These are phyloP conservation scores for Capsella rubella DNA, from an alignment of 441 rosid genomes.

Conservation along the genomic window DNA sequence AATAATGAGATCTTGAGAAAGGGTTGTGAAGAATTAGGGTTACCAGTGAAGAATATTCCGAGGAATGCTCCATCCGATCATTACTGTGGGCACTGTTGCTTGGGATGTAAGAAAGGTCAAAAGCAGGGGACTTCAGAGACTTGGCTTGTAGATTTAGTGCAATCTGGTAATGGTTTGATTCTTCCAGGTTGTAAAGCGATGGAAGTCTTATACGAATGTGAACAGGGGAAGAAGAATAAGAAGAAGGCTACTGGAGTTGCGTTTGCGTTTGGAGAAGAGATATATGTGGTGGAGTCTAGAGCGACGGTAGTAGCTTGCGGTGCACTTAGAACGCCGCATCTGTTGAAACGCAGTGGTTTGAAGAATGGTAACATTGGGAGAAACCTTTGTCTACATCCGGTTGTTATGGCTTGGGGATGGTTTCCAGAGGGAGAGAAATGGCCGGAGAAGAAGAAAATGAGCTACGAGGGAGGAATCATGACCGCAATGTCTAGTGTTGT, in stretches of 20 bases:
- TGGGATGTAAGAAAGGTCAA: slow-evolving; percentile 85
- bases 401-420: slow-evolving; percentile 89
- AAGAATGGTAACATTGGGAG: slow-evolving; percentile 70
- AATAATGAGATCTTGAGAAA: slow-evolving; percentile 70
- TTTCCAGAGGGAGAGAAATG: slow-evolving; percentile 52
- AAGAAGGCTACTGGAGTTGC: slow-evolving; percentile 61
- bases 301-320: slow-evolving; percentile 79
- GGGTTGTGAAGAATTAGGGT: slow-evolving; percentile 78
- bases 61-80: slow-evolving; percentile 72
- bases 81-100: slow-evolving; percentile 81
- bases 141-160: slow-evolving; percentile 79
- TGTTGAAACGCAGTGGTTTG: slow-evolving; percentile 69
- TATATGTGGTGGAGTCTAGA: slow-evolving; percentile 62
- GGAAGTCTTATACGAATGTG: slow-evolving; percentile 52
- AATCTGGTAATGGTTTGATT: slow-evolving; percentile 74
- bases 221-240: slow-evolving; percentile 44
- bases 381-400: slow-evolving; percentile 79
- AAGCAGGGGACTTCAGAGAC: slow-evolving; percentile 82
- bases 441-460: slow-evolving; percentile 60
- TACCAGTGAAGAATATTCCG: slow-evolving; percentile 60
- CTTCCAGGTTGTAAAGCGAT: slow-evolving; percentile 72
- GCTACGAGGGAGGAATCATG: slow-evolving; percentile 90
- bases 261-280: slow-evolving; percentile 57
- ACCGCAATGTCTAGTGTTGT: slow-evolving; percentile 76
- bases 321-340: slow-evolving; percentile 67